Percentiles rank a stretch among this genome's conserved stretches.
Conservation (phyloP, 495 filamentous ascomycete species). For the Viridothelium virens region DNA sequence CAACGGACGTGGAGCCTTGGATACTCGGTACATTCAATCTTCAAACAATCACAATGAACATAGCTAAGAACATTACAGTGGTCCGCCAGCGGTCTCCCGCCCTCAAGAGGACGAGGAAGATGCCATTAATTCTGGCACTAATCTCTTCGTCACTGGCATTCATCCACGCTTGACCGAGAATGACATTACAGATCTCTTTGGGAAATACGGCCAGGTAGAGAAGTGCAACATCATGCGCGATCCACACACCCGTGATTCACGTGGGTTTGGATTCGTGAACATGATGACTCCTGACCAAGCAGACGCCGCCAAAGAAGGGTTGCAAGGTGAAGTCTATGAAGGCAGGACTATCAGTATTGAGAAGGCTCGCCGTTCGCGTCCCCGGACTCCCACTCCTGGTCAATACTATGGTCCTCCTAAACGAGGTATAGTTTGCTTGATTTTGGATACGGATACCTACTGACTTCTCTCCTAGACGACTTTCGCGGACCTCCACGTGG, state of each 20-base stretch:
- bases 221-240: conserved; percentile 99
- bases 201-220: conserved; percentile 97
- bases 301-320: conserved; percentile 90
- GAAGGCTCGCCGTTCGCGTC: conserved; percentile 91
- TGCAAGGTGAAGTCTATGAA: conserved; percentile 92
- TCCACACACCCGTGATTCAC: conserved; percentile 94
- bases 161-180: conserved; percentile 86
- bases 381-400: conserved; percentile 92
- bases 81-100: conserved; percentile 34
- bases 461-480: conserved; percentile 45
- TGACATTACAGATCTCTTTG: conserved; percentile 89
- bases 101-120: conserved; percentile 68
- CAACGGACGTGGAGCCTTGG: conserved; percentile 60
- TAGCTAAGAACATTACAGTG: conserved; percentile 26
- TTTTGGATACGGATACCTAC: conserved; percentile 14
- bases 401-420: conserved; percentile 99
- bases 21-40: conserved; percentile 59
- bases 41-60: conserved; percentile 19
- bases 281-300: conserved; percentile 91
- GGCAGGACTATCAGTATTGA: conserved; percentile 96
- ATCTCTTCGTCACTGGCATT: conserved; percentile 98
- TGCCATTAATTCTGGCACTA: conserved; percentile 84
- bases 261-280: conserved; percentile 99
- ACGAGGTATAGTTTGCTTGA: conserved; percentile 53
- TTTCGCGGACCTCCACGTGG: conserved; percentile 45